Percentiles rank a stretch among this genome's conserved stretches.
Conservation (phyloP, 2,329 filamentous ascomycete genomes). For the Fusarium decemcellulare region DNA sequence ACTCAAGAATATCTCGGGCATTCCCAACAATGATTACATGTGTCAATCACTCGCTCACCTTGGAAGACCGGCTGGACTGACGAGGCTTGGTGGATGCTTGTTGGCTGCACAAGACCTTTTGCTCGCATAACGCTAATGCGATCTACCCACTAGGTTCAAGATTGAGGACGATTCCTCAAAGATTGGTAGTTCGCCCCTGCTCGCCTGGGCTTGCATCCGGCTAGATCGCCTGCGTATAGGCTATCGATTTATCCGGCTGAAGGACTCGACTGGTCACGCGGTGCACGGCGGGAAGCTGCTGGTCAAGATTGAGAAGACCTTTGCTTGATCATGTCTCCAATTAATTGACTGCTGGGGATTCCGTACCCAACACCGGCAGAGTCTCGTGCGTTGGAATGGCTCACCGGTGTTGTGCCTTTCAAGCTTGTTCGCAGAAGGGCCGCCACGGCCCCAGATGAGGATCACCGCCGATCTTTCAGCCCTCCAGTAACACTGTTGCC, state of each 20-base stretch:
- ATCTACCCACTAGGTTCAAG: constrained; percentile 61
- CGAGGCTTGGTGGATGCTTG: constrained; percentile 10
- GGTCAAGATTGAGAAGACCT: constrained; percentile 65
- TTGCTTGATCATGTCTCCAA: constrained; percentile 49
- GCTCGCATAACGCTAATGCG: constrained; percentile 38
- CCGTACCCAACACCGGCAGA: not conserved
- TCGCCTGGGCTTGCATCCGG: constrained; percentile 72
- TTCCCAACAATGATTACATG: not conserved
- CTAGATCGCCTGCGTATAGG: constrained; percentile 70
- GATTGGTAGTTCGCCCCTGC: constrained; percentile 54
- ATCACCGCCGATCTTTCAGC: not conserved
- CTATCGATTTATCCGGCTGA: constrained; percentile 68
- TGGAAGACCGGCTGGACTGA: not conserved
- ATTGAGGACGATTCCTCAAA: constrained; percentile 64
- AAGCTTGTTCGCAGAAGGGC: not conserved
- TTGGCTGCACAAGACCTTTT: constrained; percentile 16
- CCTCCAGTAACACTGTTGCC: not conserved
- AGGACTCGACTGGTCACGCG: constrained; percentile 60
- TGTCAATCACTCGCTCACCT: constrained; percentile 1
- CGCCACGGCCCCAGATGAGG: not conserved
- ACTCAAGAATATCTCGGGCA: not conserved
- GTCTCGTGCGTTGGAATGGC: not conserved
- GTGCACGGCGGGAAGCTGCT: constrained; percentile 64
- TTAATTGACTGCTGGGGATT: not conserved
- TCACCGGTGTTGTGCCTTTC: constrained; percentile 7